Evolutionary conservation across 352 stramenopile species (phyloP).

Genomic region (Globisporangium polare): DNA sequence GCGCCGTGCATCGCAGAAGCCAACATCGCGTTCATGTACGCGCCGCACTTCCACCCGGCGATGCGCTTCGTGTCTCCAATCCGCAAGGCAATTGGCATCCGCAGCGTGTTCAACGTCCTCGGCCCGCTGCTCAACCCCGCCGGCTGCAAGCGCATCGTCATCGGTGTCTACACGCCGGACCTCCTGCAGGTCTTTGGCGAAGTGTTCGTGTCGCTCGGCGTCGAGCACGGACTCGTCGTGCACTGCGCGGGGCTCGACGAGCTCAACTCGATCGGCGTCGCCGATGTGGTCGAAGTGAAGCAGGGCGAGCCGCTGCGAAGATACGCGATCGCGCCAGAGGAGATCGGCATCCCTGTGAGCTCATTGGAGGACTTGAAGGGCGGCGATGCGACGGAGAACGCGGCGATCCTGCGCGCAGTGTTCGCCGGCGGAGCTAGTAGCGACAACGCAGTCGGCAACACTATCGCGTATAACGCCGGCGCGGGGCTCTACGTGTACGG

Average conservation of each 20-base stretch:
- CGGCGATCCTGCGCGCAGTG: constrained; percentile 86
- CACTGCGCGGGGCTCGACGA: constrained; percentile 99
- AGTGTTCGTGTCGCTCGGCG: constrained; percentile 85
- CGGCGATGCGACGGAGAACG: constrained; percentile 94
- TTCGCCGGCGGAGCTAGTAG: constrained; percentile 82
- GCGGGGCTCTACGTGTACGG: constrained; percentile 98
- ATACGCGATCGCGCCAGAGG: constrained; percentile 45
- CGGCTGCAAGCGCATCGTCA: constrained; percentile 93
- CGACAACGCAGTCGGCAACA: constrained; percentile 94
- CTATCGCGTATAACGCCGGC: constrained; percentile 97
- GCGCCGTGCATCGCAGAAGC: constrained; percentile 90
- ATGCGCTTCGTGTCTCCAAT: constrained; percentile 96
- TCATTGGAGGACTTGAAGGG: constrained; percentile 94
- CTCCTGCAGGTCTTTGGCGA: constrained; percentile 87
- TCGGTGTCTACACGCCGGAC: constrained; percentile 96
- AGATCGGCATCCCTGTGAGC: constrained; percentile 89
- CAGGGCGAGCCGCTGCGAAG: constrained; percentile 34
- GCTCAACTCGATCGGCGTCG: constrained; percentile 93
- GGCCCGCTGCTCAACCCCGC: constrained; percentile 98
- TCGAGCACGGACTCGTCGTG: constrained; percentile 98
- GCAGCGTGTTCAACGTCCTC: constrained; percentile 98
- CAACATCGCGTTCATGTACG: constrained; percentile 97
- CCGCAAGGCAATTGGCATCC: constrained; percentile 94
- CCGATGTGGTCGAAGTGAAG: constrained; percentile 80
- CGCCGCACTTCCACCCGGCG: constrained; percentile 95